Base-by-base conservation (phyloP, 2,329 filamentous ascomycete genomes). In the Keithomyces neogunnii region DNA sequence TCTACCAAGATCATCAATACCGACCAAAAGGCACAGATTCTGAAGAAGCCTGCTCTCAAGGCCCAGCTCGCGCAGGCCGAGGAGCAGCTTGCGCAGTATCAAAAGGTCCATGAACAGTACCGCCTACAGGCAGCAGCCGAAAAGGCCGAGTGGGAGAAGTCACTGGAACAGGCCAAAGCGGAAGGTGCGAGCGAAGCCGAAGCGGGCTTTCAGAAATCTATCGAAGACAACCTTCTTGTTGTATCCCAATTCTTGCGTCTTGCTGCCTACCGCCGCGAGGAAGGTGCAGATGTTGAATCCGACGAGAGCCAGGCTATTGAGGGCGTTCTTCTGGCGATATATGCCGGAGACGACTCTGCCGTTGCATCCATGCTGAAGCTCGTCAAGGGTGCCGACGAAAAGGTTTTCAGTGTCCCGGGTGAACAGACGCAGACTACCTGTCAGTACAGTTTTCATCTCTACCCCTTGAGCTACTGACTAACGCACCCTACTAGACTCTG, bases 241-340 rank as follows among this genome's bases (percentile, higher is more conserved):
- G 73, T 93, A 56, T 89, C 88, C 4, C 86, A 89, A 65, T 95
- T 93, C 73, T 73, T 93, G 57, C 82, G 86, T 58, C 78, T 90
- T 38, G 88, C 88, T 53, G 88, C 88, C 52, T 84, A 87, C 60
- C 82, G 88, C 58, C 80, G 87, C 60, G 77, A 81, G 26, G 84
- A 88, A 63, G 86, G 87, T 56, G 78, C 74, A 50, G 78, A 86
- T 59, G 76, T 80, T 46, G 70, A 74, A 40, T 67, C 77, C 4
- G 86, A 90, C 52, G 86, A 92, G 72, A 89, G 84, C 68, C 82
- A 84, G 68, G 89, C 88, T 36, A 83, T 93, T 53, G 88, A 95
- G 70, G 88, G 88, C 49, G 83, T 89, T 35, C 75, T 95, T 52
- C 75, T 90, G 45, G 78, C 85, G 54, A 85, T 93, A 33, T 93